These are phyloP conservation scores for Hypoxylon sp. DNA, from an alignment of 2,329 filamentous ascomycete species.

Conservation along the genomic window DNA sequence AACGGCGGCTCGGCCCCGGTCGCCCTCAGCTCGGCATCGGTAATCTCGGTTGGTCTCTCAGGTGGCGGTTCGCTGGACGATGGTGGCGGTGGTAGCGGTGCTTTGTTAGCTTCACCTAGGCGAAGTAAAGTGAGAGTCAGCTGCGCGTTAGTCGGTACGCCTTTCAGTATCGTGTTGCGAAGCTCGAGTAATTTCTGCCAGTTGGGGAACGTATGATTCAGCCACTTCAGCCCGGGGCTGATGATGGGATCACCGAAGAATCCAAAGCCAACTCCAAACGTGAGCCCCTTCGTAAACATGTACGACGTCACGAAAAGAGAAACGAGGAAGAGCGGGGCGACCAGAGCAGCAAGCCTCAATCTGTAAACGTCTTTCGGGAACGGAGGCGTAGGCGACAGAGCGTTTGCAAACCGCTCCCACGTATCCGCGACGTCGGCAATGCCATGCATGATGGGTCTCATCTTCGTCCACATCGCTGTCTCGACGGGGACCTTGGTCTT, in stretches of 20 bases:
- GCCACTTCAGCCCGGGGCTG: constrained; percentile 61
- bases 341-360: constrained; percentile 60
- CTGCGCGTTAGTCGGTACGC: constrained; percentile 86
- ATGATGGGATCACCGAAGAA: constrained; percentile 86
- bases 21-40: constrained; percentile 59
- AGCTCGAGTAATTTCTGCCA: constrained; percentile 80
- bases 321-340: constrained; percentile 60
- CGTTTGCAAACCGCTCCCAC: constrained; percentile 52
- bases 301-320: constrained; percentile 66
- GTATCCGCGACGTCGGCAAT: constrained; percentile 59
- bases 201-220: constrained; percentile 69
- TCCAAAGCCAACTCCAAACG: constrained; percentile 72
- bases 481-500: constrained; percentile 83
- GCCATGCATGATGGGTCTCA: constrained; percentile 73
- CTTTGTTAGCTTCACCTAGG: constrained; percentile 81
- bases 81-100: constrained; percentile 72
- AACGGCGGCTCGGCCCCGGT: constrained; percentile 58
- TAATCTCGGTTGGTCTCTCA: constrained; percentile 46
- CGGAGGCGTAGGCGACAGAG: constrained; percentile 68
- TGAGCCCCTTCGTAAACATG: constrained; percentile 69
- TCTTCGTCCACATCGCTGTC: constrained; percentile 78
- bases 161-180: constrained; percentile 78
- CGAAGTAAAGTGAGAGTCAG: constrained; percentile 81
- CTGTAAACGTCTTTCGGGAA: constrained; percentile 64
- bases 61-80: constrained; percentile 48